Evolutionary conservation across 2,329 filamentous ascomycete genomes (phyloP), one percentile per base, ranked within the genome.

Genomic region (Colletotrichum somersetense): DNA sequence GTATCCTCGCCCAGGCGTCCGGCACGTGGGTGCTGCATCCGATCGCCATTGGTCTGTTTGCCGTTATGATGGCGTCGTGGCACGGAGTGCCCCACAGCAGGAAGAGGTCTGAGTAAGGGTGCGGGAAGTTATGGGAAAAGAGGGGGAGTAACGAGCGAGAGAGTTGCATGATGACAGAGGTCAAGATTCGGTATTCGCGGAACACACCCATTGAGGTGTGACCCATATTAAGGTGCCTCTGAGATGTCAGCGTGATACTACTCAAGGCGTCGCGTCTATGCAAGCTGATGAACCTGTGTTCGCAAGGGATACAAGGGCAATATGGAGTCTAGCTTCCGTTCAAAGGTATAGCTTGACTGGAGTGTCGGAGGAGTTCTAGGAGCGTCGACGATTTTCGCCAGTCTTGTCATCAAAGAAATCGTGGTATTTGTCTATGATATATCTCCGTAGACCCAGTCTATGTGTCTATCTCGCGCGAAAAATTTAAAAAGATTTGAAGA

Each of bases 1-100:
- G 91, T 66, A 77, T 92, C 40, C 77, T 92, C 46, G 90, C 91
- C 1, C 88, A 92, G 80, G 87, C 84, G 0, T 85, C 83, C 0
- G 90, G 90, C 0, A 90, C 91, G 0, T 92, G 85, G 81, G 91
- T 91, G 44, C 81, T 92, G 77, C 89, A 87, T 81, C 91, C 92
- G 0, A 89, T 94, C 73, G 91, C 89, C 52, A 89, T 94, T 75
- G 88, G 82, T 0, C 77, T 93, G 70, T 93, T 92, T 80, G 84
- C 80, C 1, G 83, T 87, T 3, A 94, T 94, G 92, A 62, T 91
- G 57, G 78, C 85, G 1, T 91, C 89, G 74, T 94, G 91, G 92
- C 89, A 85, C 65, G 81, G 80, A 1, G 79, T 93, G 73, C 91
- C 92, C 0, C 82, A 78, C 16, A 78, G 84, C 52, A 81, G 81